Conservation (phyloP, 192 early-diverging fungal species). For the Linnemannia schmuckeri region DNA sequence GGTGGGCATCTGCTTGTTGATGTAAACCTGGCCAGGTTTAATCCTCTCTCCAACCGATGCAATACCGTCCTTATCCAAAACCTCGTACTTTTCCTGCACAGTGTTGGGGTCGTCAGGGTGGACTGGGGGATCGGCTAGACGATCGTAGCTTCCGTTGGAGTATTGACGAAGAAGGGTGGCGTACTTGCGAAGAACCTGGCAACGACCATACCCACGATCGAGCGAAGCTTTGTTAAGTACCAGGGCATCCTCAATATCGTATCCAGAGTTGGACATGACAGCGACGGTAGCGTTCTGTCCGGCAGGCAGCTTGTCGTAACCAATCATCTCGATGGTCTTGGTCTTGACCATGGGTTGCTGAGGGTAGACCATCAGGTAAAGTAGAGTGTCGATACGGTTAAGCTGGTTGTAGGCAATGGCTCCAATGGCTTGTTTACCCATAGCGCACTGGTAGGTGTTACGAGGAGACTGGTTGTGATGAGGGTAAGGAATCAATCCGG, state of each 20-base stretch:
- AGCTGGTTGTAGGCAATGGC: constrained; percentile 97
- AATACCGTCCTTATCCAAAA: constrained; percentile 91
- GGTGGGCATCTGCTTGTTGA: constrained; percentile 92
- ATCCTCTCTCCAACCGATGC: constrained; percentile 86
- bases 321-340: constrained; percentile 97
- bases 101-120: constrained; percentile 37
- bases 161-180: constrained; percentile 89
- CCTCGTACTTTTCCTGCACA: constrained; percentile 71
- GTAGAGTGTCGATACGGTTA: constrained; percentile 92
- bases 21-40: constrained; percentile 75
- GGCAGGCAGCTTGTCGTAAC: constrained; percentile 92
- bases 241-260: constrained; percentile 99
- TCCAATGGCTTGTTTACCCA: constrained; percentile 99
- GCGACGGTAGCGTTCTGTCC: constrained; percentile 94
- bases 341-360: constrained; percentile 99
- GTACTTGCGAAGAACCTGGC: constrained; percentile 94
- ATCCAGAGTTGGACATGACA: constrained; percentile 97
- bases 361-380: constrained; percentile 97
- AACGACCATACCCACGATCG: constrained; percentile 96
- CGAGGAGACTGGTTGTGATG: constrained; percentile 99
- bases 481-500: constrained; percentile 98
- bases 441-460: constrained; percentile 99
- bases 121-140: constrained; percentile 75
- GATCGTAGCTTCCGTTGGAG: constrained; percentile 88
- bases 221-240: constrained; percentile 94